Conservation (phyloP, 371 early-diverging fungal species). For the Lichtheimia hyalospora region DNA sequence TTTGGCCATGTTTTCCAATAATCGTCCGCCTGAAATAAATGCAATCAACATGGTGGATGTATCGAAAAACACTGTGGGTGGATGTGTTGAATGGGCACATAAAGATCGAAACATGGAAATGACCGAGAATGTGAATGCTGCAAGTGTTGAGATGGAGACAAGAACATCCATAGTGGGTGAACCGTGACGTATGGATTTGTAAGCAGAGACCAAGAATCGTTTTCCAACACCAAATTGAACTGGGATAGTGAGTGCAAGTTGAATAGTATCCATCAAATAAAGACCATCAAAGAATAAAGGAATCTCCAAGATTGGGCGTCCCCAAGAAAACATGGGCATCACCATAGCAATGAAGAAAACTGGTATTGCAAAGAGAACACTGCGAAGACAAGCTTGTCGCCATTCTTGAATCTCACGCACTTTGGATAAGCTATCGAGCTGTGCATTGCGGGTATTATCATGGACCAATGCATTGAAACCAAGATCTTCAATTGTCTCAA, state of each 20-base stretch:
- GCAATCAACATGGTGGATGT: conserved; percentile 88
- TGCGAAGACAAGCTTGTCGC: conserved; percentile 62
- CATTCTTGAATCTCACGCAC: conserved; percentile 87
- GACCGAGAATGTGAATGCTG: conserved; percentile 78
- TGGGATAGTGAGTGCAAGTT: conserved; percentile 78
- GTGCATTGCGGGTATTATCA: conserved; percentile 59
- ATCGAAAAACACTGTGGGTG: conserved; percentile 89
- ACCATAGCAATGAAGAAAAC: conserved; percentile 87
- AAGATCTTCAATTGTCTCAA: conserved; percentile 75
- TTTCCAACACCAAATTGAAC: conserved; percentile 88
- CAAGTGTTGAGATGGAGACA: conserved; percentile 81
- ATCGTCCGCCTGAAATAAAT: conserved; percentile 89
- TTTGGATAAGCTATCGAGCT: conserved; percentile 87
- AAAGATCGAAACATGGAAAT: conserved; percentile 59
- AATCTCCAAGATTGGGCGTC: conserved; percentile 24
- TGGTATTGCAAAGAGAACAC: conserved; percentile 76
- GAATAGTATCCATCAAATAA: conserved; percentile 54
- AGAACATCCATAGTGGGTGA: conserved; percentile 97
- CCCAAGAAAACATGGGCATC: conserved; percentile 65
- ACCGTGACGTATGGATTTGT: conserved; percentile 75
- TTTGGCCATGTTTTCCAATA: conserved; percentile 93
- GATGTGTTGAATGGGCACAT: conserved; percentile 38
- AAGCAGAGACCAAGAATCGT: conserved; percentile 78
- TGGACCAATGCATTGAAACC: conserved; percentile 86
- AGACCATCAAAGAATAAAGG: conserved; percentile 59